Evolutionary conservation across 2,329 filamentous ascomycete species (phyloP).

Genomic region (Moelleriella libera): DNA sequence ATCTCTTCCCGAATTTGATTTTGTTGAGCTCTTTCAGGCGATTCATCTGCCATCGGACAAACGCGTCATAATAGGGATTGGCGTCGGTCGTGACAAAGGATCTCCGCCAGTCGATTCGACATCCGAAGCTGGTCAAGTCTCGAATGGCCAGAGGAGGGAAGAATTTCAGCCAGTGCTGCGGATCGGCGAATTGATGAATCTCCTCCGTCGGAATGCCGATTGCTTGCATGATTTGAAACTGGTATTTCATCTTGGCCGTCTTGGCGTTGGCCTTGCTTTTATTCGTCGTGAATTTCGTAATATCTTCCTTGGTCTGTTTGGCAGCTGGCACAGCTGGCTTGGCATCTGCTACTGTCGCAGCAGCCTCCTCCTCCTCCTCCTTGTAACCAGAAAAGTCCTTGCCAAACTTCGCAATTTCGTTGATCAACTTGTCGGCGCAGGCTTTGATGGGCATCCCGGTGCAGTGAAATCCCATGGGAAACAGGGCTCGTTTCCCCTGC

Average conservation of each 20-base stretch:
- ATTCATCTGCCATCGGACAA: slow-evolving; percentile 95
- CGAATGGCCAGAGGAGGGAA: slow-evolving; percentile 52
- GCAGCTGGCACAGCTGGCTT: slow-evolving; percentile 42
- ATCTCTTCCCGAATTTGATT: slow-evolving; percentile 85
- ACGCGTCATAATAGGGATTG: slow-evolving; percentile 93
- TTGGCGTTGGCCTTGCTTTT: slow-evolving; percentile 89
- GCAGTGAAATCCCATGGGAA: slow-evolving; percentile 82
- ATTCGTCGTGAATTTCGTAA: slow-evolving; percentile 83
- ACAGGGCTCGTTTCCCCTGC: slow-evolving; percentile 76
- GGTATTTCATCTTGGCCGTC: slow-evolving; percentile 85
- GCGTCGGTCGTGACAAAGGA: slow-evolving; percentile 90
- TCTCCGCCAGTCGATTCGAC: slow-evolving; percentile 83
- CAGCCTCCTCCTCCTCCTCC: slow-evolving; percentile 33
- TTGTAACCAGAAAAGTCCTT: slow-evolving; percentile 69
- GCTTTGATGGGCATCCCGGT: slow-evolving; percentile 98
- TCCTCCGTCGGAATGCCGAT: slow-evolving; percentile 78
- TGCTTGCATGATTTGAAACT: slow-evolving; percentile 89
- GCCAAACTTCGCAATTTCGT: slow-evolving; percentile 83
- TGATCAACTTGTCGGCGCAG: slow-evolving; percentile 84
- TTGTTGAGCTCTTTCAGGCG: slow-evolving; percentile 78
- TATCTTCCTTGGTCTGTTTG: slow-evolving; percentile 61
- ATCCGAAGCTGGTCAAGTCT: slow-evolving; percentile 73
- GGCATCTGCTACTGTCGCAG: slow-evolving; percentile 25
- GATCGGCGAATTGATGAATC: slow-evolving; percentile 85
- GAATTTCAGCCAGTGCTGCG: slow-evolving; percentile 81